These are phyloP conservation scores for Lodderomyces margitis DNA, from an alignment of 1,139 yeast species.

Conservation along the genomic window DNA sequence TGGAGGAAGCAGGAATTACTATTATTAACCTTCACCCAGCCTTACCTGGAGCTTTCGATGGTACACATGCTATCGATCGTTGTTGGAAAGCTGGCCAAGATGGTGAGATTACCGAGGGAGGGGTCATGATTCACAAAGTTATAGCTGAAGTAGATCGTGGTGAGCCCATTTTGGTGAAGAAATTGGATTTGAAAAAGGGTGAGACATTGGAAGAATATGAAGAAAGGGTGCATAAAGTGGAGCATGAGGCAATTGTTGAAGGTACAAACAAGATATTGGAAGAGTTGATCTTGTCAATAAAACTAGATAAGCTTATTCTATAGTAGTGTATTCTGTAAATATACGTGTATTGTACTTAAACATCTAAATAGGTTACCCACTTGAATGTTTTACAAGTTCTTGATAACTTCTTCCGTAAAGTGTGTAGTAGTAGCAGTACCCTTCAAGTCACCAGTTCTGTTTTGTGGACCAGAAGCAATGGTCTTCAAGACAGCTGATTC, in stretches of 20 bases:
- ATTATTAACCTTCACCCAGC: conserved; percentile 96
- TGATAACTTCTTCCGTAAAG: conserved; percentile 72
- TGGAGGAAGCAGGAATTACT: conserved; percentile 60
- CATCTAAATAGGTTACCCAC: conserved; percentile 1
- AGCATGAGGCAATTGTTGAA: conserved; percentile 89
- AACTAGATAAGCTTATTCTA: conserved; percentile 6
- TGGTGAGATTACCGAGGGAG: conserved; percentile 76
- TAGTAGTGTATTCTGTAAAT: conserved; percentile 2
- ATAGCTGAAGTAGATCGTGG: conserved; percentile 95
- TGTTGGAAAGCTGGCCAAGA: conserved; percentile 94
- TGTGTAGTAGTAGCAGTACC: conserved; percentile 87
- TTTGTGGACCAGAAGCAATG: conserved; percentile 90
- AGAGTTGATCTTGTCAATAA: conserved; percentile 22
- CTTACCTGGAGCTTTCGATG: conserved; percentile 94
- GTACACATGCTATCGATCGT: conserved; percentile 93
- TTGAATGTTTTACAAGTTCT: conserved; percentile 34
- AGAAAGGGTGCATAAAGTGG: conserved; percentile 75
- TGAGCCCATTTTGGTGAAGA: conserved; percentile 79
- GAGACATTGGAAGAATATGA: conserved; percentile 82
- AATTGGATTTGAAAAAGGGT: conserved; percentile 64
- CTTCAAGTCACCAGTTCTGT: conserved; percentile 93
- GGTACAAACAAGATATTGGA: conserved; percentile 68
- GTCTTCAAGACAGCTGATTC: conserved; percentile 88
- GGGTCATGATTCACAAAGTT: conserved; percentile 95
- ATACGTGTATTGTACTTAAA: conserved; percentile 1